Conservation (phyloP, 495 filamentous ascomycete genomes). For the Penicillium psychrofluorescens region DNA sequence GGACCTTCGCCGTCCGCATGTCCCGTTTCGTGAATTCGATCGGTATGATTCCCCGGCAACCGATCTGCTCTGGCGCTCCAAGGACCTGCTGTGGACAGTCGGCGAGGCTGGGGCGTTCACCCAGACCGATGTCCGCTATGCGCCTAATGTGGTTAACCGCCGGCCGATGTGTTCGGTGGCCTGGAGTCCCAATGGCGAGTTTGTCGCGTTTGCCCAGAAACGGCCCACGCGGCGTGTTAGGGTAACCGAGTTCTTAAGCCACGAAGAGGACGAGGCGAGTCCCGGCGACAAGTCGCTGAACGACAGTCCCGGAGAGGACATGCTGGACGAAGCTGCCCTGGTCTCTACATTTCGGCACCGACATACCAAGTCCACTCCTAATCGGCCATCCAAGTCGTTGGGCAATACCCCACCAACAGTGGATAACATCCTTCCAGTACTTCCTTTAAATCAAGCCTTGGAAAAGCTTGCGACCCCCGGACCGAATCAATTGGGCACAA, state of each 20-base stretch:
- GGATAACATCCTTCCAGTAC: constrained; percentile 34
- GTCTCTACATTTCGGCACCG: constrained; percentile 38
- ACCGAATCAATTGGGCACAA: constrained; percentile 53
- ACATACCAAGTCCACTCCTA: constrained; percentile 23
- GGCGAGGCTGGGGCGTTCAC: constrained; percentile 76
- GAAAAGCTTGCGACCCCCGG: constrained; percentile 44
- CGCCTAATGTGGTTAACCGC: constrained; percentile 66
- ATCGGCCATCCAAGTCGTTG: constrained; percentile 32
- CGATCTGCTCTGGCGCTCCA: constrained; percentile 83
- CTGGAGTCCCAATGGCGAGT: constrained; percentile 40
- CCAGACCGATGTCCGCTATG: constrained; percentile 82
- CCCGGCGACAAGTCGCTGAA: constrained; percentile 43
- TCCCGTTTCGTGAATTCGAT: constrained; percentile 82
- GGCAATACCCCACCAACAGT: constrained; percentile 51
- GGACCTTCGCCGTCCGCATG: constrained; percentile 81
- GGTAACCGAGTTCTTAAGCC: constrained; percentile 25
- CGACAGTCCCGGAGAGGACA: constrained; percentile 61
- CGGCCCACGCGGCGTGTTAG: constrained; percentile 35
- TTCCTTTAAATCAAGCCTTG: constrained; percentile 56
- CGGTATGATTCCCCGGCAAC: constrained; percentile 63
- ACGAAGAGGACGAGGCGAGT: constrained; percentile 24
- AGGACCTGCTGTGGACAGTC: constrained; percentile 87
- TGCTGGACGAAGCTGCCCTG: constrained; percentile 50
- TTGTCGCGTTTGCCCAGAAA: constrained; percentile 43
- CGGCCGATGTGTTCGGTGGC: constrained; percentile 37